Evolutionary conservation across 2,329 filamentous ascomycete species (phyloP), one percentile per base, ranked within the genome.

Genomic region (Coleophoma eucalyptorum): DNA sequence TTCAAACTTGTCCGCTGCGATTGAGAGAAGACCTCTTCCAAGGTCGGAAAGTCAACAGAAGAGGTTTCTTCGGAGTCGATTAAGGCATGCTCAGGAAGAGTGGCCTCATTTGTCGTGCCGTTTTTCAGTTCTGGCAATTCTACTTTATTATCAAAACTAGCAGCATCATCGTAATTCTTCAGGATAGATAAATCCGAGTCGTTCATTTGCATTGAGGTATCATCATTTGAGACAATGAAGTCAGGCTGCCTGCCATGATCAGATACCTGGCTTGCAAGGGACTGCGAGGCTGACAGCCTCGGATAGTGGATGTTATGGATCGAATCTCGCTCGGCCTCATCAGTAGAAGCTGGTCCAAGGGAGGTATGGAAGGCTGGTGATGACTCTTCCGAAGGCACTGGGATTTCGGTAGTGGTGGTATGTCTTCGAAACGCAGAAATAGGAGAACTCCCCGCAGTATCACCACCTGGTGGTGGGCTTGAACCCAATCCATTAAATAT

Each of bases 201-300:
- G 21, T 51, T 15, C 47, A 34, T 52, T 38, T 15, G 35, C 35
- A 42, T 49, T 43, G 46, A 46, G 41, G 50, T 58, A 34, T 71
- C 67, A 13, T 68, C 60, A 55, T 65, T 38, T 2, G 35, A 18
- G 6, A 38, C 64, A 47, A 70, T 69, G 5, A 69, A 72, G 50
- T 78, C 75, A 3, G 73, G 72, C 51, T 81, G 79, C 13, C 76
- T 71, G 20, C 77, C 78, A 51, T 62, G 58, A 72, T 80, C 52
- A 43, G 68, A 56, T 69, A 62, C 57, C 72, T 80, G 52, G 48
- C 67, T 69, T 8, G 62, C 62, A 18, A 72, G 72, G 0, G 72
- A 73, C 3, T 65, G 62, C 20, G 62, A 62, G 1, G 62, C 42
- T 5, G 59, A 60, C 3, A 67, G 43, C 35, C 61, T 69, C 4